Percentiles rank a stretch among this genome's conserved stretches.
phyloP scores from a whole-genome alignment of 306 rosid genomes.

The Senna siamea region DNA sequence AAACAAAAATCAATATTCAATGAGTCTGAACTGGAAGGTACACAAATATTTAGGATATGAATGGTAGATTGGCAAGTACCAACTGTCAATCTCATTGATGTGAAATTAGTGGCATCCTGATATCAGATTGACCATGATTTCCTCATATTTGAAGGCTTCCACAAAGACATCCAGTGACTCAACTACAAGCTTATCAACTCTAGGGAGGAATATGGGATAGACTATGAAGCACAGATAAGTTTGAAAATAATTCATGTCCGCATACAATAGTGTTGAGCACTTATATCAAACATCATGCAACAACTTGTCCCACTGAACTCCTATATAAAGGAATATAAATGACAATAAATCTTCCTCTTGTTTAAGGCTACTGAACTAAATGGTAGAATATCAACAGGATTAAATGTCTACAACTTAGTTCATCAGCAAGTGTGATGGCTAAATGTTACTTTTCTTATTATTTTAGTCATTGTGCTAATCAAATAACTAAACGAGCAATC shows the following conservation, averaged over 20 bases:
- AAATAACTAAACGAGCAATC: not conserved
- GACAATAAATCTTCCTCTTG: not conserved
- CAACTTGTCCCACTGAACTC: not conserved
- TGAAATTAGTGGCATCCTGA: not conserved
- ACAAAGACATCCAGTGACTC: not conserved
- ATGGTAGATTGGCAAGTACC: not conserved
- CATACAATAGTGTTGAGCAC: not conserved
- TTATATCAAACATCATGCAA: not conserved
- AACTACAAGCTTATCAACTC: not conserved
- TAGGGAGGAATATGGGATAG: not conserved
- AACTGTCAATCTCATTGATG: not conserved
- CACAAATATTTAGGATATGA: not conserved
- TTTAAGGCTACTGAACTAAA: not conserved
- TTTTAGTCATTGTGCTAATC: not conserved
- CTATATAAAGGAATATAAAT: not conserved
- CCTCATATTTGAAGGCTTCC: slow-evolving; percentile 1
- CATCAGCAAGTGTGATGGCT: not conserved
- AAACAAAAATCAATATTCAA: not conserved
- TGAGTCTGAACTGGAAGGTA: not conserved
- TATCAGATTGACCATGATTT: not conserved
- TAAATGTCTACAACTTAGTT: not conserved
- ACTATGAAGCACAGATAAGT: not conserved
- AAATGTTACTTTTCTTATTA: not conserved
- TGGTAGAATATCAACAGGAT: not conserved
- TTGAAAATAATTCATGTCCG: not conserved